phyloP scores from a whole-genome alignment of 176 grass and related monocot genomes.

The Calamus simplicifolius region DNA sequence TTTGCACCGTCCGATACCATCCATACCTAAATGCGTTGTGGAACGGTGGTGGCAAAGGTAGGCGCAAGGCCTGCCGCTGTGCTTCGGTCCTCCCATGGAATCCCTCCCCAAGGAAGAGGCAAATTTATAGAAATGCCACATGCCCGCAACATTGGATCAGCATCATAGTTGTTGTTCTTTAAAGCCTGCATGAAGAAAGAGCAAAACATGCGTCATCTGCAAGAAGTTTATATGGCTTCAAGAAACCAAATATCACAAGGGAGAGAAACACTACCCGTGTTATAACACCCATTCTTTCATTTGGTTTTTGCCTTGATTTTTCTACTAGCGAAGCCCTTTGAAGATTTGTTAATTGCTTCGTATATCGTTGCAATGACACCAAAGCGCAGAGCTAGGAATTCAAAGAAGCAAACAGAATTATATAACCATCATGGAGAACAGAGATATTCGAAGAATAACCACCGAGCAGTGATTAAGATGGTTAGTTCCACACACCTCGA shows the following conservation, averaged over 20 bases:
- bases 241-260: too few species aligned
- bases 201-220: too few species aligned
- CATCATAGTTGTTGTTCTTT: slow-evolving; percentile 45
- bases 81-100: too few species aligned
- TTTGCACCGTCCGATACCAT: too few species aligned
- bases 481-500: slow-evolving; percentile 40
- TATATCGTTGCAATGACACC: slow-evolving; percentile 70
- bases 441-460: too few species aligned
- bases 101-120: too few species aligned
- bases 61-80: too few species aligned
- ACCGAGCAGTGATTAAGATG: too few species aligned
- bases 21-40: too few species aligned
- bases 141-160: slow-evolving; percentile 61
- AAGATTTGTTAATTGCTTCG: slow-evolving; percentile 52
- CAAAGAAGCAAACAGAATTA: slow-evolving; percentile 13
- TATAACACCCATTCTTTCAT: slow-evolving; percentile 60
- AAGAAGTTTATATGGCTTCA: too few species aligned
- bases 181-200: slow-evolving; percentile 27
- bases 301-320: slow-evolving; percentile 89
- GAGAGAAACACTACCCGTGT: slow-evolving; percentile 22
- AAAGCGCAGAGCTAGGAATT: slow-evolving; percentile 48
- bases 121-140: slow-evolving; percentile 54
- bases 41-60: too few species aligned
- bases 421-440: slow-evolving; percentile 1
- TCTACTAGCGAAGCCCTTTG: slow-evolving; percentile 73